Evolutionary conservation across 1,284 basidiomycete genomes (phyloP), one percentile per base, ranked within the genome.

Genomic region (Cutaneotrichosporon mucoides): DNA sequence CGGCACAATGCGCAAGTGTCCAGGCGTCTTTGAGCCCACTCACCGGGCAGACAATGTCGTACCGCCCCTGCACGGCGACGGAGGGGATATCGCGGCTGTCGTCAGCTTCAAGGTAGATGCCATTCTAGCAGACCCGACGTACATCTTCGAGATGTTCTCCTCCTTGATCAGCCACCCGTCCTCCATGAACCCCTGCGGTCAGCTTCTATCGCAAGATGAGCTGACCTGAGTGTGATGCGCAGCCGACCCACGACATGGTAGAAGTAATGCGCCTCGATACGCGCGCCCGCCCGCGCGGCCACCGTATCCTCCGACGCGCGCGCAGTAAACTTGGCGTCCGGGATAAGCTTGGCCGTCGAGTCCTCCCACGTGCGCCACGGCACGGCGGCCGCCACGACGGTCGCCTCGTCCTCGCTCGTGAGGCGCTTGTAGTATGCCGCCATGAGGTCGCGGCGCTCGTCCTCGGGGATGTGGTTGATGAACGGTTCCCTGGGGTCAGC

Each of bases 211-310:
- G n/a, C 11, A 10, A 11, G 11, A 34, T 6, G 6, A 38, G 37
- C 37, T 38, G 37, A 38, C n/a, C n/a, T n/a, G n/a, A n/a, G n/a
- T n/a, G n/a, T n/a, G n/a, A n/a, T n/a, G n/a, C 24, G 24, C 24
- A 48, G 34, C 33, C 36, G 33, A 24, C 48, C 7, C 15, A 40
- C 93, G 48, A 84, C 82, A 68, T 90, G 89, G 50, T 90, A 80
- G 70, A 96, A 95, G 76, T 89, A 97, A 71, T 96, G 92, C 68
- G 90, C 90, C 79, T 96, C 92, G 60, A 95, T 93, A 44, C 88
- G 81, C 6, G 91, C 90, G 73, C 92, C 93, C 2, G 89, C 88
- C 68, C 85, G 37, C 40, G 48, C 86, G 35, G 88, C 87, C 79
- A 86, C 92, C 56, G 83, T 48, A 15, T 60, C 81, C 66, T 88